Base-by-base conservation (phyloP, 2,329 filamentous ascomycete species). In the Ophiobolus disseminans region DNA sequence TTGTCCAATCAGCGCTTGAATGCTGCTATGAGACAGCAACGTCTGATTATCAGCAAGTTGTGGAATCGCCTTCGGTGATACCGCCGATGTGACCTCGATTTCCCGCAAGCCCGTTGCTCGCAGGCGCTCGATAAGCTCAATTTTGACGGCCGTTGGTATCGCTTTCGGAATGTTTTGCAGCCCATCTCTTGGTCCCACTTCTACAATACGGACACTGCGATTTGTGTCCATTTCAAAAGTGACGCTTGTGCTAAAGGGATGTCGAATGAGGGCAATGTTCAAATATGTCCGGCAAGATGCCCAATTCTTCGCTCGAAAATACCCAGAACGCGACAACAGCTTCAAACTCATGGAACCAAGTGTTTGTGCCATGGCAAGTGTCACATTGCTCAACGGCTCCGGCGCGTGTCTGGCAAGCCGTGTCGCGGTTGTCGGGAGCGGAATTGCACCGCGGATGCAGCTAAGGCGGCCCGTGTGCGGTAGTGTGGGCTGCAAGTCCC, bases 11-110 rank as follows among this genome's bases (percentile, higher is more conserved):
- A 46, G 21, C 3, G 11, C 19, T 40, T 34, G 43, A 4, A 46
- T 34, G 13, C 26, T 32, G 17, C 19, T 22, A 19, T 40, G 19
- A 5, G 43, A 46, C 13, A 40, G 26, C 3, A 65, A 53, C 22
- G 61, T 36, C 25, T 50, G 48, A 23, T 50, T 50, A 32, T 69
- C 60, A 13, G 62, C 56, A n/a, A 66, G 47, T 73, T 82, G 80
- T 23, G 80, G 80, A 34, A 82, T 76, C 76, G 78, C 80, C 76
- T 81, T 81, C 3, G 77, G 77, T 13, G 79, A 75, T 13, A 82
- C 80, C 57, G 80, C 80, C 3, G 79, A 81, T 9, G 80, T 80
- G 2, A 78, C 77, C 60, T 82, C 80, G 38, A 82, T 78, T 40
- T 76, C 76, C 11, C 73, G 76, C 11, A 82, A 67, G 5, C 80